Conservation (phyloP, 805 yeast genomes). For the Kuraishia molischiana region DNA sequence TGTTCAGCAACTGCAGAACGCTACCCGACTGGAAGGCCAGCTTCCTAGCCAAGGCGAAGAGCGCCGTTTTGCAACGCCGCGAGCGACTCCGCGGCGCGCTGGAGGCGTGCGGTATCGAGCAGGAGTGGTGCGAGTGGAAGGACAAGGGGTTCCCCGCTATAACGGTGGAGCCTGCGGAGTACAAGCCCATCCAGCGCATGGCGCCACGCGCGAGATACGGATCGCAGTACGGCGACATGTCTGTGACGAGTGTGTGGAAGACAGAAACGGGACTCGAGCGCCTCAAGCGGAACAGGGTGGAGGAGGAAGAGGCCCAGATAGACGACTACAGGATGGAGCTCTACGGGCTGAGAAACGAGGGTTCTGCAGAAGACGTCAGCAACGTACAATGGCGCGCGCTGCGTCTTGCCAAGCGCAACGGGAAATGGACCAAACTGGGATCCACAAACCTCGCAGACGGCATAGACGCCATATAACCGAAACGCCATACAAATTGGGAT, state of each 20-base stretch:
- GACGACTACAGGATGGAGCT: conserved; percentile 18
- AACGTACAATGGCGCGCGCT: conserved; percentile 16
- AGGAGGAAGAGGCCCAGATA: conserved; percentile 7
- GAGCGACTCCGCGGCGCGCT: background rate
- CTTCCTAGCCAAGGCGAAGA: background rate
- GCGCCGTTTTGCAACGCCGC: background rate
- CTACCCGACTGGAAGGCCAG: background rate
- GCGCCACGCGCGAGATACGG: conserved; percentile 8
- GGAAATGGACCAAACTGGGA: conserved; percentile 9
- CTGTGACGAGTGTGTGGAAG: conserved; percentile 17
- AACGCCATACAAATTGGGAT: too few species aligned
- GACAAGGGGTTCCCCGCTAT: conserved; percentile 18
- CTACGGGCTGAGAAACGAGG: conserved; percentile 10
- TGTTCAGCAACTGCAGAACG: too few species aligned
- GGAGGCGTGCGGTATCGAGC: background rate
- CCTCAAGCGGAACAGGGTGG: conserved; percentile 6
- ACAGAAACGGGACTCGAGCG: conserved; percentile 12
- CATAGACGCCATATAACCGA: background rate
- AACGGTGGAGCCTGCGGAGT: conserved; percentile 7
- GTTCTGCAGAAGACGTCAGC: conserved; percentile 4
- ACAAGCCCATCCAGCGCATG: too few species aligned
- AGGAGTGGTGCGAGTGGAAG: conserved; percentile 18
- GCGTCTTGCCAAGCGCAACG: conserved; percentile 10
- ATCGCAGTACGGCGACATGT: conserved; percentile 18
- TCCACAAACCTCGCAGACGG: background rate